A percentile compares a stretch with the other conserved stretches of the same genome.
phyloP scores from a whole-genome alignment of 768 basidiomycete genomes.

The Amanita molliuscula region DNA sequence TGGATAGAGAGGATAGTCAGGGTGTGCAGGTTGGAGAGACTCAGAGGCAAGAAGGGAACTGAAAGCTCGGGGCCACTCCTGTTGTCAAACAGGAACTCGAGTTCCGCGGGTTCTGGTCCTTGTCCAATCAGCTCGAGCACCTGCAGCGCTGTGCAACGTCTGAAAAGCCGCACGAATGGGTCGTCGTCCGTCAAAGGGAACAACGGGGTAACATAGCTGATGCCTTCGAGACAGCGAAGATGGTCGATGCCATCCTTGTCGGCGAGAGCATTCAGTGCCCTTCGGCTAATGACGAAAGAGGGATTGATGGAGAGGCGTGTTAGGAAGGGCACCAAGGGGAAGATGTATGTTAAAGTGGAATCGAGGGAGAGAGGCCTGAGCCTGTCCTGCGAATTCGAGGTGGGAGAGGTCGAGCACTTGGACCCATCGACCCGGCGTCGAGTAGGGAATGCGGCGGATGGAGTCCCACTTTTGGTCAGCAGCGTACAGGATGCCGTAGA shows the following conservation, averaged over 20 bases:
- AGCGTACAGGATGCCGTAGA: constrained; percentile 42
- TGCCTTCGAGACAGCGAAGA: constrained; percentile 42
- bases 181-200: constrained; percentile 34
- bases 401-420: constrained; percentile 62
- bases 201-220: constrained; percentile 35
- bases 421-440: constrained; percentile 84
- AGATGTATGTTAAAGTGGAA: constrained; percentile 49
- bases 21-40: constrained; percentile 47
- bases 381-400: constrained; percentile 30
- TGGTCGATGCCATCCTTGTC: constrained; percentile 39
- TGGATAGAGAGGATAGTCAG: constrained; percentile 59
- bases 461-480: constrained; percentile 84
- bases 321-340: constrained; percentile 62
- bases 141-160: constrained; percentile 45
- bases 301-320: constrained; percentile 42
- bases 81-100: constrained; percentile 21
- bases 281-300: constrained; percentile 48
- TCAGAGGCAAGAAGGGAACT: constrained; percentile 31
- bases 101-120: constrained; percentile 44
- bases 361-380: constrained; percentile 49
- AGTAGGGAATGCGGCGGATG: constrained; percentile 77
- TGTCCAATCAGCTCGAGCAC: constrained; percentile 53
- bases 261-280: constrained; percentile 42
- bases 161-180: constrained; percentile 47
- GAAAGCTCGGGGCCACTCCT: constrained; percentile 16